Conservation (phyloP, 2,329 filamentous ascomycete species). For the Cladophialophora psammophila region DNA sequence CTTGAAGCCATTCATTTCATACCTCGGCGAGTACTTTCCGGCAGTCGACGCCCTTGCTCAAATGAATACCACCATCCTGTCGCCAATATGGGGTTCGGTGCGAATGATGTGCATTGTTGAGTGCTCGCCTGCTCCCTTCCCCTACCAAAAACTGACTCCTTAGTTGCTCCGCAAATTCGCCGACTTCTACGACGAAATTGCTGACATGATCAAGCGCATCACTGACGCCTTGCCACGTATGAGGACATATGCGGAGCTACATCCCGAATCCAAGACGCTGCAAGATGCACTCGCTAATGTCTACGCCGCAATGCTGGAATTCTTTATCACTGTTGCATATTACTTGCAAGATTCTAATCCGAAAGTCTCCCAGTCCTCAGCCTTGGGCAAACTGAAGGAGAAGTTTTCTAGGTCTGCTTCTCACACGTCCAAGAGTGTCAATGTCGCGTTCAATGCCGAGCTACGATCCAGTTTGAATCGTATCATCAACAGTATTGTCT, state of each 20-base stretch:
- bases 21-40: slow-evolving; percentile 1
- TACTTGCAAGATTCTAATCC: neutral
- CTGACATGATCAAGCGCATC: slow-evolving; percentile 2
- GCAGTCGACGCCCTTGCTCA: neutral
- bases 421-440: neutral
- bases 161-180: neutral
- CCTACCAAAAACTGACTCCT: neutral
- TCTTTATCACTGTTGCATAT: neutral
- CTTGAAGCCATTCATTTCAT: neutral
- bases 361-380: neutral
- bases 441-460: neutral
- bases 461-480: neutral
- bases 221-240: neutral
- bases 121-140: neutral
- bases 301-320: neutral
- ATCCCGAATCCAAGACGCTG: neutral
- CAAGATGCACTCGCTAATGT: slow-evolving; percentile 1
- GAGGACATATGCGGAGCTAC: neutral
- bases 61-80: slow-evolving; percentile 1
- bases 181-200: slow-evolving; percentile 2
- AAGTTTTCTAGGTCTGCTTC: slow-evolving; percentile 2
- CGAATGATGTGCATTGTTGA: slow-evolving; percentile 1
- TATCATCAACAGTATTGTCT: neutral
- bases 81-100: neutral
- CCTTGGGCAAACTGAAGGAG: neutral